Base-by-base conservation (phyloP, 2,329 filamentous ascomycete genomes). In the Ophiostoma populinum region DNA sequence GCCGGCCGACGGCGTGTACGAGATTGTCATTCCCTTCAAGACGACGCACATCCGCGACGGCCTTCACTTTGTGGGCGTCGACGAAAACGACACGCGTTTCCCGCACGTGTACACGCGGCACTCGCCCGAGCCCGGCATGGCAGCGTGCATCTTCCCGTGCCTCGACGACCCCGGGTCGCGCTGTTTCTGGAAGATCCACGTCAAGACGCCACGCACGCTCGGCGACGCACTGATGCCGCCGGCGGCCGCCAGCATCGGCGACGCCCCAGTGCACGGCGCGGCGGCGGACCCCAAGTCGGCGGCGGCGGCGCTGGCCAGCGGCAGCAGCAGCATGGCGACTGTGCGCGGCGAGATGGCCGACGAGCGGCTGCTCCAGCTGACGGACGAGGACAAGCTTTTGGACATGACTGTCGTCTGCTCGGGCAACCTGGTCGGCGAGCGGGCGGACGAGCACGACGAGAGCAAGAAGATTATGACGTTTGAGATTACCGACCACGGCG, bases 351-450 rank as follows among this genome's bases (percentile, higher is more conserved):
- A n/a, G n/a, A n/a, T n/a, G n/a, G n/a, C n/a, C n/a, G n/a, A 51
- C 16, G 37, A 34, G 25, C 34, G 41, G 18, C 58, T 64, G 12
- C 48, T 54, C 17, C 40, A 41, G 11, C 59, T 75, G 9, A 65
- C 61, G 13, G 79, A 86, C 31, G 82, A 92, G 47, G 87, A 94
- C 46, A 85, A 83, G 50, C 67, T 83, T 16, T 58, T 92, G 41
- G 90, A 98, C 49, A 78, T 98, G 66, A 74, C 76, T 2, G 82
- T 93, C 5, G 69, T 95, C 24, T 93, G 87, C 54, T 90, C 90
- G 5, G 92, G 90, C 2, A 83, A 87, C 42, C 59, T 92, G 43
- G 78, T 80, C 20, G 83, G 92, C 51, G 87, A 95, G 50, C 67
- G 76, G 26, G 62, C 77, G 21, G 80, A 93, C 47, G 70, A 76